These are phyloP conservation scores for Epichloe hybrida DNA, from an alignment of 2,329 filamentous ascomycete genomes.

Conservation along the genomic window DNA sequence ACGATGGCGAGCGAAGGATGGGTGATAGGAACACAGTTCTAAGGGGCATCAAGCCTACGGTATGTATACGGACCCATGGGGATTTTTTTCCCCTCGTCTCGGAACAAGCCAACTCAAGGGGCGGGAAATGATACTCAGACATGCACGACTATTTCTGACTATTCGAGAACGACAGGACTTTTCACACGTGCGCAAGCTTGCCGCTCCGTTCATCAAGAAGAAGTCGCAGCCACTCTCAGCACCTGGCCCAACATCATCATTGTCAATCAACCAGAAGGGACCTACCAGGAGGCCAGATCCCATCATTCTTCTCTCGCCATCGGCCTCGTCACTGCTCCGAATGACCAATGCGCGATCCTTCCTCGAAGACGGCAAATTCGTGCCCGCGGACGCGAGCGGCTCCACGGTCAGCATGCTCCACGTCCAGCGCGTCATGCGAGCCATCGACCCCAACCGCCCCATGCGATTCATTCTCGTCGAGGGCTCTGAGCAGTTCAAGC, in stretches of 20 bases:
- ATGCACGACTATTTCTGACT: not conserved
- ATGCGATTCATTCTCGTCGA: slow-evolving; percentile 94
- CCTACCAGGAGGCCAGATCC: slow-evolving; percentile 51
- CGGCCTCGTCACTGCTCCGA: slow-evolving; percentile 83
- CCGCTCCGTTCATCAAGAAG: slow-evolving; percentile 59
- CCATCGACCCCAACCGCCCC: slow-evolving; percentile 55
- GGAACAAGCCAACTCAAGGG: no score
- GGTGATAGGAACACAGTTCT: slow-evolving; percentile 84
- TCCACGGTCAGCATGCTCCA: slow-evolving; percentile 70
- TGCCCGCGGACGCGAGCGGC: slow-evolving; percentile 57
- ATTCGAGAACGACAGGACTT: slow-evolving; percentile 54
- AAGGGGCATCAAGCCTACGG: slow-evolving; percentile 76
- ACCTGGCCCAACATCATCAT: slow-evolving; percentile 28
- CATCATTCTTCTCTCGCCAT: slow-evolving; percentile 94
- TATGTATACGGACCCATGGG: slow-evolving; percentile 28
- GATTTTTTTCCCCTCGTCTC: no score
- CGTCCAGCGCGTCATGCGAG: slow-evolving; percentile 62
- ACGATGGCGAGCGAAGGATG: slow-evolving; percentile 80
- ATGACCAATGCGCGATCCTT: slow-evolving; percentile 95
- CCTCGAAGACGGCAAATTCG: slow-evolving; percentile 72
- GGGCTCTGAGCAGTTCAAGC: slow-evolving; percentile 86
- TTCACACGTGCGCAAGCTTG: slow-evolving; percentile 79
- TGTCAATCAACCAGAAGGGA: slow-evolving; percentile 40
- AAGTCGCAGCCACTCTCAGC: slow-evolving; percentile 32
- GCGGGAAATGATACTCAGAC: not conserved